These are phyloP conservation scores for Athelia sp. DNA, from an alignment of 1,284 basidiomycete genomes.

Conservation along the genomic window DNA sequence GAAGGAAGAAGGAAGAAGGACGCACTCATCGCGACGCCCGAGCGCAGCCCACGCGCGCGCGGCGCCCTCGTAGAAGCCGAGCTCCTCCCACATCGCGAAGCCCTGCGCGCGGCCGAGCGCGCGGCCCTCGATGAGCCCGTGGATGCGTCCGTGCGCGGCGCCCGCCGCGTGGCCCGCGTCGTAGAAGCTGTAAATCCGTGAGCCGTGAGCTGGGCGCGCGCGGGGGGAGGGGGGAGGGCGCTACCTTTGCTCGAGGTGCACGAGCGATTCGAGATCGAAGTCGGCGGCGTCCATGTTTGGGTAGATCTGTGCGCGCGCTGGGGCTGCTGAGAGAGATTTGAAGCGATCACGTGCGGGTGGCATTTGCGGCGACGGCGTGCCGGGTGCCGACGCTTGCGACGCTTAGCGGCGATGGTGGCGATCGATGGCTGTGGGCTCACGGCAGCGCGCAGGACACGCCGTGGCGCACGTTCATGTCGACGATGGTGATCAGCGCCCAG, in stretches of 20 bases:
- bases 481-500: too few species aligned
- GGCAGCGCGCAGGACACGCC: too few species aligned
- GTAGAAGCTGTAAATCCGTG: conserved; percentile 60
- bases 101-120: conserved; percentile 87
- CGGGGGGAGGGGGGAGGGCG: conserved; percentile 9
- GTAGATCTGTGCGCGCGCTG: too few species aligned
- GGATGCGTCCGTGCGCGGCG: conserved; percentile 78
- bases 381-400: too few species aligned
- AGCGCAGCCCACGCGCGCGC: conserved; percentile 66
- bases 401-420: too few species aligned
- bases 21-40: conserved; percentile 44
- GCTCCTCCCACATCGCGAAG: conserved; percentile 95
- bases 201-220: not conserved
- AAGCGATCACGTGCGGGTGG: too few species aligned
- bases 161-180: conserved; percentile 75
- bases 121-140: conserved; percentile 91
- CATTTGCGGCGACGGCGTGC: too few species aligned
- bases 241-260: conserved; percentile 70
- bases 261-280: conserved; percentile 61
- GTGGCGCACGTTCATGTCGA: too few species aligned
- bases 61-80: conserved; percentile 89
- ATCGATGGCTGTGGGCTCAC: too few species aligned
- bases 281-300: conserved; percentile 26
- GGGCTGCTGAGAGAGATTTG: too few species aligned
- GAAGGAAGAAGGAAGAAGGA: conserved; percentile 11